phyloP scores from a whole-genome alignment of 2,329 filamentous ascomycete species.

The Calonectria pauciramosa region DNA sequence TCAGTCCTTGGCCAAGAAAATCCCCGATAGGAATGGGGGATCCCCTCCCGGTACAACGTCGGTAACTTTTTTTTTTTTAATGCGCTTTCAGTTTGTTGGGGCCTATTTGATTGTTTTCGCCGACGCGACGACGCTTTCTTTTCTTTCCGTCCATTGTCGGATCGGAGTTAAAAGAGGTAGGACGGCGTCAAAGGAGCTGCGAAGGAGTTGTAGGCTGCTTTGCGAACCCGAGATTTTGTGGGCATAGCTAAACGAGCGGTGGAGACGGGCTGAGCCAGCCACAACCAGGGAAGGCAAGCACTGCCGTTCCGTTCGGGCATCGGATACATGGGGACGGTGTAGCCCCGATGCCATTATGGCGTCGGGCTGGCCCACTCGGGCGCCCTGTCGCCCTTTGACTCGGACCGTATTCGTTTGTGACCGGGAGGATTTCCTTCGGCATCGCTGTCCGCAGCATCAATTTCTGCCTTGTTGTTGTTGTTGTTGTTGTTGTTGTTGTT shows the following conservation, averaged over 20 bases:
- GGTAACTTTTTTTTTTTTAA: not conserved
- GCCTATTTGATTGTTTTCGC: not conserved
- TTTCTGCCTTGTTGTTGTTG: not conserved
- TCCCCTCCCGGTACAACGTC: not conserved
- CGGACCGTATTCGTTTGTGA: not conserved
- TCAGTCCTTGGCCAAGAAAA: not conserved
- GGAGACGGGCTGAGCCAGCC: not conserved
- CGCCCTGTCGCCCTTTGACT: not conserved
- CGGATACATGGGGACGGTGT: not conserved
- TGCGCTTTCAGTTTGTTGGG: too few species aligned
- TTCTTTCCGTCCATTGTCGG: not conserved
- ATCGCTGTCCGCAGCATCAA: not conserved
- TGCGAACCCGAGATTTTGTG: not conserved
- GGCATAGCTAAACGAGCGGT: not conserved
- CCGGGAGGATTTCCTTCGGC: not conserved
- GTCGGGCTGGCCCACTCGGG: not conserved
- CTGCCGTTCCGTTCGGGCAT: not conserved
- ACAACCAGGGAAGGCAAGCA: not conserved
- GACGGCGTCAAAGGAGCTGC: not conserved
- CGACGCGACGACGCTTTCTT: not conserved
- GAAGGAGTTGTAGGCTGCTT: not conserved
- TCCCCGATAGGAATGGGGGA: not conserved
- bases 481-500: not conserved
- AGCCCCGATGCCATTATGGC: not conserved
- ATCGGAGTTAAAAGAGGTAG: not conserved